A percentile compares a stretch with the other conserved stretches of the same genome.
Conservation (phyloP, 441 rosid genomes). For the Corymbia calophylla region DNA sequence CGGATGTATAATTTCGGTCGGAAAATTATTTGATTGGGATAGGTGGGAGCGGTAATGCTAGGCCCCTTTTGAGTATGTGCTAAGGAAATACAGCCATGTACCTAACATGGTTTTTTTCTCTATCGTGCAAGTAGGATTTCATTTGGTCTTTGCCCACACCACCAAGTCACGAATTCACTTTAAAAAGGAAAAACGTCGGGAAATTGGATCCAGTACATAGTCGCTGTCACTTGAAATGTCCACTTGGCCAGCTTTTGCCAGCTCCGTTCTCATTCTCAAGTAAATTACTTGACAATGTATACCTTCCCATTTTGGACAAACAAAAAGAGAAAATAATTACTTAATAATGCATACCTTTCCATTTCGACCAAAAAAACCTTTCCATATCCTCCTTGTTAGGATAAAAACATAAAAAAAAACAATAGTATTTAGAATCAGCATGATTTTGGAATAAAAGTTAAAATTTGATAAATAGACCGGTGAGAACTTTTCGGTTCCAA, state of each 20-base stretch:
- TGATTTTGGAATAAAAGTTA: no score
- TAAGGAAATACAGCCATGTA: not conserved
- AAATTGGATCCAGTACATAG: not conserved
- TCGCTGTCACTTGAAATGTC: not conserved
- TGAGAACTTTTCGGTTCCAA: no score
- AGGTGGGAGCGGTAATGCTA: not conserved
- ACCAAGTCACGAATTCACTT: not conserved
- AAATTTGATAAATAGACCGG: no score
- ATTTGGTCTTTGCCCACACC: not conserved
- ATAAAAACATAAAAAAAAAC: no score
- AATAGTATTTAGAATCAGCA: no score
- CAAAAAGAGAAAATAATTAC: not conserved
- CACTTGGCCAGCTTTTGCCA: not conserved
- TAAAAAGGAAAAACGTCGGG: not conserved
- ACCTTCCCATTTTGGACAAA: not conserved
- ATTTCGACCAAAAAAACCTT: no score
- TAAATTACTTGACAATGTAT: not conserved
- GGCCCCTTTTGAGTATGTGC: not conserved
- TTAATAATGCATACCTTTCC: not conserved
- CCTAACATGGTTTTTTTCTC: not conserved
- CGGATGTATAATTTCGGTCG: not conserved
- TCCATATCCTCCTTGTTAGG: no score
- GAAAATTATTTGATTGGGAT: not conserved
- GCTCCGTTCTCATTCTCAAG: not conserved
- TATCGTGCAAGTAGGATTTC: not conserved